Evolutionary conservation across 176 grass and related monocot genomes (phyloP).

Genomic region (Carex pumila): DNA sequence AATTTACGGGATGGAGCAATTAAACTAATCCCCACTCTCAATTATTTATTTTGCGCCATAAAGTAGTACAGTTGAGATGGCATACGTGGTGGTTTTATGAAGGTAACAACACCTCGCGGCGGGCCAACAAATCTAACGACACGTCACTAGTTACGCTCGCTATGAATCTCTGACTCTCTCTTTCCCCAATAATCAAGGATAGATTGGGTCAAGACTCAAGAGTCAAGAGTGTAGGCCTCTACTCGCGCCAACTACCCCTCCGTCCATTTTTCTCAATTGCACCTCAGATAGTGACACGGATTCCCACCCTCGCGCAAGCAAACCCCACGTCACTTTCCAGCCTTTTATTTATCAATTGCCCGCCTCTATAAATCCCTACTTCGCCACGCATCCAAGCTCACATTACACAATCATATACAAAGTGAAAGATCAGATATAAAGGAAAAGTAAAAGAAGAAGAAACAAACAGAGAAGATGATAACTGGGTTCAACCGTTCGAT

Average conservation of each 20-base stretch:
- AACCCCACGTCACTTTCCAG: neutral
- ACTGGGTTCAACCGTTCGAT: slow-evolving; percentile 40
- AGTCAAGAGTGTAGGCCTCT: neutral
- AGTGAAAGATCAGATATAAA: neutral
- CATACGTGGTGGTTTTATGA: neutral
- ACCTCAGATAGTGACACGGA: too few relatives aligned
- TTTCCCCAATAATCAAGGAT: neutral
- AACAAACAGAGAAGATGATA: slow-evolving; percentile 23
- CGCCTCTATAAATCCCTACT: neutral
- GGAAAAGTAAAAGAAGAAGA: neutral
- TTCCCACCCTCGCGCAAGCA: neutral
- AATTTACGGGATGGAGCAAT: neutral
- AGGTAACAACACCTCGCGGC: neutral
- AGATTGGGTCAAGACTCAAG: neutral
- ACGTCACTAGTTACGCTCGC: neutral
- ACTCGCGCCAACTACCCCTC: neutral
- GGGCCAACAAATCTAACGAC: neutral
- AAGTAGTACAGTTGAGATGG: neutral
- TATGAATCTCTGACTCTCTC: too few relatives aligned
- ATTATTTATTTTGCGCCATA: neutral
- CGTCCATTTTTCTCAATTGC: too few relatives aligned
- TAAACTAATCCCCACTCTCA: neutral
- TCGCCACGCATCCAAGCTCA: neutral
- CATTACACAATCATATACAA: neutral
- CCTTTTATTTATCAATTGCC: neutral